Conservation (phyloP, 495 filamentous ascomycete species). For the Bathelium albidoporum region DNA sequence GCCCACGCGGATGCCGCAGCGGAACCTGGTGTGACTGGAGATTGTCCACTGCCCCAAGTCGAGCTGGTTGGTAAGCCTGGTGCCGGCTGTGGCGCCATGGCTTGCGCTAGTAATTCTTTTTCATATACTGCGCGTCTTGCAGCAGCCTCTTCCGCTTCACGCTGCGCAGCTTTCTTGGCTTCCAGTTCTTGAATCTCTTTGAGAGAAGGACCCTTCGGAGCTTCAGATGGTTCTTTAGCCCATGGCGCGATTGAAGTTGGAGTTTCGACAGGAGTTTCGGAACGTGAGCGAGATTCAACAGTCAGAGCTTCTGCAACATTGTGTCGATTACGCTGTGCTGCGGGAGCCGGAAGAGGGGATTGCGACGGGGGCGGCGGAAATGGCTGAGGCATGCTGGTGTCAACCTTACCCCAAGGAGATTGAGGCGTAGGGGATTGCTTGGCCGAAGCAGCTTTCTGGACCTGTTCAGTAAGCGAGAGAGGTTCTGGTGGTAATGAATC, state of each 20-base stretch:
- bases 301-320: conserved; percentile 75
- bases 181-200: conserved; percentile 97
- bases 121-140: conserved; percentile 67
- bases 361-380: conserved; percentile 65
- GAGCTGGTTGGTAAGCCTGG: conserved; percentile 78
- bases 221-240: conserved; percentile 74
- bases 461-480: conserved; percentile 76
- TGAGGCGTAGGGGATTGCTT: conserved; percentile 53
- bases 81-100: conserved; percentile 41
- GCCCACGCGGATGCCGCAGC: conserved; percentile 50
- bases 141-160: conserved; percentile 72
- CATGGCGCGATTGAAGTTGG: conserved; percentile 65
- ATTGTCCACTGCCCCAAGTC: conserved; percentile 70
- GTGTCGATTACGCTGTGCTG: conserved; percentile 71
- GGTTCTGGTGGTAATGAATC: conserved; percentile 20
- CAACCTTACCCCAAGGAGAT: conserved; percentile 50
- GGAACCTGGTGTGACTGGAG: conserved; percentile 47
- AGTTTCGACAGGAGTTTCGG: conserved; percentile 53
- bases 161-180: conserved; percentile 84
- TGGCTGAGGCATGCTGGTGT: conserved; percentile 61
- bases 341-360: conserved; percentile 76
- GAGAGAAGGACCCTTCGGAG: conserved; percentile 79
- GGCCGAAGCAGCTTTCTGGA: conserved; percentile 64
- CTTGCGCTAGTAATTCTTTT: conserved; percentile 69
- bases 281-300: conserved; percentile 58